Evolutionary conservation across 768 basidiomycete species (phyloP).

Genomic region (Agaricus subrufescens): DNA sequence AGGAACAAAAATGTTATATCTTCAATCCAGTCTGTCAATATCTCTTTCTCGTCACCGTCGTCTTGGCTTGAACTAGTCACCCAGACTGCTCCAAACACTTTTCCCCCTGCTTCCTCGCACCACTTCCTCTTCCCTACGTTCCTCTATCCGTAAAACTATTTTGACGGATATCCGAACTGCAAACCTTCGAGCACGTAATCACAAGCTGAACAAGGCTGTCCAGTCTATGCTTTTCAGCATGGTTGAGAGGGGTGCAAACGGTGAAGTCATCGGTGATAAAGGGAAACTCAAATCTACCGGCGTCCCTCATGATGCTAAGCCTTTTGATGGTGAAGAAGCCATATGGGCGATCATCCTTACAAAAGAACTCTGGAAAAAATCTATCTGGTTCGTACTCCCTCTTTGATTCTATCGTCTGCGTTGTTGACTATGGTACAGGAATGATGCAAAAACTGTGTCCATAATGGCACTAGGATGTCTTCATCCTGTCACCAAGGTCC

Average conservation of each 20-base stretch:
- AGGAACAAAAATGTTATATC: conserved; percentile 90
- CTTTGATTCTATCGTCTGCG: background rate
- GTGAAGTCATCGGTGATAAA: conserved; percentile 78
- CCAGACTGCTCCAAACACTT: conserved; percentile 82
- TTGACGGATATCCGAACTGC: conserved; percentile 90
- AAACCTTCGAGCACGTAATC: conserved; percentile 84
- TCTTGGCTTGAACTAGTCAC: background rate
- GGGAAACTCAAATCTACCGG: conserved; percentile 55
- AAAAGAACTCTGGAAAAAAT: conserved; percentile 92
- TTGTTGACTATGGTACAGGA: conserved; percentile 38
- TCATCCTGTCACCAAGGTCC: conserved; percentile 91
- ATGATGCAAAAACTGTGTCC: conserved; percentile 87
- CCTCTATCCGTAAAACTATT: conserved; percentile 89
- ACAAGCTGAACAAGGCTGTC: conserved; percentile 93
- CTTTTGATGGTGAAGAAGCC: conserved; percentile 71
- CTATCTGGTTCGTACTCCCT: conserved; percentile 60
- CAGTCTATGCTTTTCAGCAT: conserved; percentile 95
- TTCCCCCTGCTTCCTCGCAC: conserved; percentile 96
- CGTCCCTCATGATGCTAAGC: conserved; percentile 31
- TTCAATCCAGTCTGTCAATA: conserved; percentile 75
- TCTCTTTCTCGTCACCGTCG: background rate
- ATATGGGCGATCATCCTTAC: conserved; percentile 97
- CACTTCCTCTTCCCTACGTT: conserved; percentile 76
- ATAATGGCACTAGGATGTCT: conserved; percentile 90
- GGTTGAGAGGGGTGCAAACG: conserved; percentile 90